Conservation (phyloP, 768 basidiomycete genomes). For the Pholiota molesta region DNA sequence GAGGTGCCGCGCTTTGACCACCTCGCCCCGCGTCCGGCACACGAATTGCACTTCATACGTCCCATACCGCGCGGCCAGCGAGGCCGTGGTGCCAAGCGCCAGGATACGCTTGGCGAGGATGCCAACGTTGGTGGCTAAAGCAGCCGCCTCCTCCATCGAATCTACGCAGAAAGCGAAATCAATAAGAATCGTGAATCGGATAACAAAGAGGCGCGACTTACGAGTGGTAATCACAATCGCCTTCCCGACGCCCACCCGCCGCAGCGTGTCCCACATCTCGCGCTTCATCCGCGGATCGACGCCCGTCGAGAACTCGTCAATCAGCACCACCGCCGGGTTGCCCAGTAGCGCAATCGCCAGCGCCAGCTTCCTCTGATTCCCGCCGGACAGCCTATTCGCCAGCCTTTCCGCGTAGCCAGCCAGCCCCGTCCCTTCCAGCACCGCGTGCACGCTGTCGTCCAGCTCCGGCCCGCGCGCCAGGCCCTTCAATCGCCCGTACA, state of each 20-base stretch:
- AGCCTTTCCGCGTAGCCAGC: constrained; percentile 64
- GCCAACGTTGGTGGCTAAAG: constrained; percentile 28
- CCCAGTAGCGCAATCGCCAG: constrained; percentile 61
- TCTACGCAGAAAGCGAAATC: constrained; percentile 23
- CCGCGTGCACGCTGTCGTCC: constrained; percentile 49
- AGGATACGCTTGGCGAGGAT: constrained; percentile 27
- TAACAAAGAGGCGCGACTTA: constrained; percentile 32
- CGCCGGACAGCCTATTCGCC: constrained; percentile 75
- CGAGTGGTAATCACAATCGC: constrained; percentile 75
- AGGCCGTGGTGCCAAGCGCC: constrained; percentile 23
- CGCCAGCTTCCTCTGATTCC: constrained; percentile 77
- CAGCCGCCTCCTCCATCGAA: constrained; percentile 31
- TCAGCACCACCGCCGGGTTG: constrained; percentile 75
- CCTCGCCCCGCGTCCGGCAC: constrained; percentile 50
- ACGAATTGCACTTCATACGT: constrained; percentile 62
- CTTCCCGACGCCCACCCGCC: constrained; percentile 64
- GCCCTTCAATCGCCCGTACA: constrained; percentile 79
- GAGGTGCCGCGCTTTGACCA: constrained; percentile 44
- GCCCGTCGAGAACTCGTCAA: constrained; percentile 84
- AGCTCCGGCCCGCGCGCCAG: constrained; percentile 51
- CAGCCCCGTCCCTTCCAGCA: constrained; percentile 63
- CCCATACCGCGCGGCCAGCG: constrained; percentile 20
- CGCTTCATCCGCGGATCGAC: constrained; percentile 84
- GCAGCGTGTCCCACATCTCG: constrained; percentile 80
- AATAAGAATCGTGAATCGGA: neutral